A percentile compares a stretch with the other conserved stretches of the same genome.
Evolutionary conservation across 164 flowering plant genomes (phyloP).

Genomic region (Tinospora cordifolia): DNA sequence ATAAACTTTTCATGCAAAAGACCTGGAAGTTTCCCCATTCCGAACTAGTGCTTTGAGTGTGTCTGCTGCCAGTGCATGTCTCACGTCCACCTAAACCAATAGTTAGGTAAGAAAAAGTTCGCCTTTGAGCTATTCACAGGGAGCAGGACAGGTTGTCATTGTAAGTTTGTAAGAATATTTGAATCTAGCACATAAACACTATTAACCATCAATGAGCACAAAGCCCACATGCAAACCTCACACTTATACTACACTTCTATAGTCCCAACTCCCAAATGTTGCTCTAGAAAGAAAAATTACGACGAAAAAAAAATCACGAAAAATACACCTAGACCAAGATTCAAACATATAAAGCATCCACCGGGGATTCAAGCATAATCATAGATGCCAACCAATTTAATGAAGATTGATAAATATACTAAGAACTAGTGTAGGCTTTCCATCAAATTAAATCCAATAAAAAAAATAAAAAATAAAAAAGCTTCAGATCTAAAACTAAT

Average conservation of each 20-base stretch:
- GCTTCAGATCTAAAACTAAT: too few species aligned
- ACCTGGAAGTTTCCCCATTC: slow-evolving; percentile 77
- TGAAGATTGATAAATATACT: too few species aligned
- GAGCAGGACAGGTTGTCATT: background rate
- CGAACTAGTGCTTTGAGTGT: slow-evolving; percentile 47
- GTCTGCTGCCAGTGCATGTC: slow-evolving; percentile 70
- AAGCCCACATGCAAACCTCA: background rate
- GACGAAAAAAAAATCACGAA: background rate
- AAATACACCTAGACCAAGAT: background rate
- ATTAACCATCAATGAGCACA: background rate
- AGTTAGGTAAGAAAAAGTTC: background rate
- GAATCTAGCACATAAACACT: background rate
- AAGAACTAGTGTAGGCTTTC: too few species aligned
- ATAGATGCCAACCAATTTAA: too few species aligned
- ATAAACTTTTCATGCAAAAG: slow-evolving; percentile 1
- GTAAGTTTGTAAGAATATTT: background rate
- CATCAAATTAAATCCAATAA: too few species aligned
- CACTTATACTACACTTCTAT: background rate
- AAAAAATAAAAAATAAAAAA: too few species aligned
- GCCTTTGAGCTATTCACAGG: background rate
- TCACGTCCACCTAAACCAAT: slow-evolving; percentile 49
- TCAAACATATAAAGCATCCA: too few species aligned
- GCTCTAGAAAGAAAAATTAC: background rate
- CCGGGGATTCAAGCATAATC: background rate
- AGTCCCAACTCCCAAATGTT: background rate